Percentiles rank a stretch among this genome's conserved stretches.
Conservation (phyloP, 495 filamentous ascomycete species). For the Venustampulla echinocandica region DNA sequence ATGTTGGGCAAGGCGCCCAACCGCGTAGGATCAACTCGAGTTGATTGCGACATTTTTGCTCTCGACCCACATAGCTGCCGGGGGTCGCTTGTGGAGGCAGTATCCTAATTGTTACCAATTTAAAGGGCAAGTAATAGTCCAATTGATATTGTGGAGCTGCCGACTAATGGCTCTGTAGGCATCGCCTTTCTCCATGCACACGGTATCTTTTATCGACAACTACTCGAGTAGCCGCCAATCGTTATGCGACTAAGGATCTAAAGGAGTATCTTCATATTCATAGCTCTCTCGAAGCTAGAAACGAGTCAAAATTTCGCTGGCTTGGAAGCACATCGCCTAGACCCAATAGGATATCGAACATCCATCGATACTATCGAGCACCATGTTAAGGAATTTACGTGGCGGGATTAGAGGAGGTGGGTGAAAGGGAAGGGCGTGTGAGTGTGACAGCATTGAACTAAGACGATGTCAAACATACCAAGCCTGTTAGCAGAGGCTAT, state of each 20-base stretch:
- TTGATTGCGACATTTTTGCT: conserved; percentile 58
- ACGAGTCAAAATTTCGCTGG: conserved; percentile 65
- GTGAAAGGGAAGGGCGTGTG: conserved; percentile 52
- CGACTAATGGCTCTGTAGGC: conserved; percentile 34
- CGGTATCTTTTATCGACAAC: conserved; percentile 61
- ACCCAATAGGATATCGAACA: conserved; percentile 56
- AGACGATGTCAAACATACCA: conserved; percentile 53
- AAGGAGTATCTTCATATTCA: conserved; percentile 71
- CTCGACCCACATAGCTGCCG: conserved; percentile 62
- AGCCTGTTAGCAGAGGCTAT: conserved; percentile 39
- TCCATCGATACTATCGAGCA: conserved; percentile 59
- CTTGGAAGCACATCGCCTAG: conserved; percentile 51
- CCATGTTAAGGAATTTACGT: conserved; percentile 54
- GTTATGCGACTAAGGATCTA: conserved; percentile 59
- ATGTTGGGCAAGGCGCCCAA: conserved; percentile 38
- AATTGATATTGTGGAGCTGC: background rate
- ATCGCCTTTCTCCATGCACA: conserved; percentile 64
- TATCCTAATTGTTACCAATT: conserved; percentile 50
- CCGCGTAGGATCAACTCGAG: conserved; percentile 47
- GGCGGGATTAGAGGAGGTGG: conserved; percentile 57
- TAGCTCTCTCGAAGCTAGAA: conserved; percentile 63
- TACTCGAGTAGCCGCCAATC: conserved; percentile 66
- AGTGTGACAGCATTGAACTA: conserved; percentile 58
- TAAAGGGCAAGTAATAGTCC: conserved; percentile 42
- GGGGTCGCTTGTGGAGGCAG: conserved; percentile 59